These are phyloP conservation scores for Davidsoniella neocaledoniae DNA, from an alignment of 2,329 filamentous ascomycete genomes.

Conservation along the genomic window DNA sequence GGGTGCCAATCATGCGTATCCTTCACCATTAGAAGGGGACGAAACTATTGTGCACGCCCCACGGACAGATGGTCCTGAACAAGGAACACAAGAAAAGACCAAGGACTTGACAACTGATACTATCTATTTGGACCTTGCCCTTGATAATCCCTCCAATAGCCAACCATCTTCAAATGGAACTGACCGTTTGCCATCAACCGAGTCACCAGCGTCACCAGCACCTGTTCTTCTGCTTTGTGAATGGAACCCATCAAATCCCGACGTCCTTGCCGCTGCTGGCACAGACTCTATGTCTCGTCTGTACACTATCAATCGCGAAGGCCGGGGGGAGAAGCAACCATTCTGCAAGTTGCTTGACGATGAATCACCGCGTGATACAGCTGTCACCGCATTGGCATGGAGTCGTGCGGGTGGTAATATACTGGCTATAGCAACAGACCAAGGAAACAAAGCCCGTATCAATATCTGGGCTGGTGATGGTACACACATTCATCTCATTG, in stretches of 20 bases:
- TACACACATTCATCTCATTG: conserved; percentile 33
- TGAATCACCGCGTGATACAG: conserved; percentile 32
- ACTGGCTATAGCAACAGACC: conserved; percentile 42
- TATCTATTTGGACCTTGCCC: conserved; percentile 40
- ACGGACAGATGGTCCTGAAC: conserved; percentile 44
- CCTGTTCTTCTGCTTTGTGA: conserved; percentile 51
- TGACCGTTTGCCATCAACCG: neutral
- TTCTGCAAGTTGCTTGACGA: conserved; percentile 35
- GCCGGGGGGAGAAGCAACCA: conserved; percentile 21
- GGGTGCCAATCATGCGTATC: conserved; percentile 43
- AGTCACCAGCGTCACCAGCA: conserved; percentile 30
- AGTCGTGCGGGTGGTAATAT: conserved; percentile 33
- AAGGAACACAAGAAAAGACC: conserved; percentile 49
- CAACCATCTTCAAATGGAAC: conserved; percentile 18
- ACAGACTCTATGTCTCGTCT: conserved; percentile 54
- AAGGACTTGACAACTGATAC: conserved; percentile 42
- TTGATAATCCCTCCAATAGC: conserved; percentile 22
- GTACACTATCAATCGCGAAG: conserved; percentile 44
- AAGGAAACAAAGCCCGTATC: conserved; percentile 31
- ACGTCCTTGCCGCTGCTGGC: conserved; percentile 48
- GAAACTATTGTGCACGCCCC: conserved; percentile 33
- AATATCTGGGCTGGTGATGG: conserved; percentile 41
- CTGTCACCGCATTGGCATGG: conserved; percentile 44
- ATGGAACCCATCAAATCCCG: conserved; percentile 49
- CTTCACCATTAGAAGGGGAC: conserved; percentile 45